Base-by-base conservation (phyloP, 1,284 basidiomycete species). In the Flammula alnicola region DNA sequence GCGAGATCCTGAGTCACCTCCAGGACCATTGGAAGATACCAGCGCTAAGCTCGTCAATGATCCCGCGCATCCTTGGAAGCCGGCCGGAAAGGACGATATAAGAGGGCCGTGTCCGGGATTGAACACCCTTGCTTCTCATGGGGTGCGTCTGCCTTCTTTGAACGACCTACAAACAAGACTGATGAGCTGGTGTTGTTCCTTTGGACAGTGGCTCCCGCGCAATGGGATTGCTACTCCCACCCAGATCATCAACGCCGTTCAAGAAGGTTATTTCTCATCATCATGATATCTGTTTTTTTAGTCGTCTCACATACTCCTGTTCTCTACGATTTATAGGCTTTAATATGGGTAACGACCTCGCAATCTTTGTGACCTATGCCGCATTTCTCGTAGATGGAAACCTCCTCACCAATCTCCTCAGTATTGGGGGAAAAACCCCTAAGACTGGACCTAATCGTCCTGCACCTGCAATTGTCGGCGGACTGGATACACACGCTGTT, bases 41-140 rank as follows among this genome's bases (percentile, higher is more conserved):
- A 48, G 49, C n/a, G 44, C 56, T 8, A 60, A 58, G 30, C 47
- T 60, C 3, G 57, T 60, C 30, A 52, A 60, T 26, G 59, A 60
- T 45, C 23, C 22, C 4, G 35, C 12, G 4, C 59, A 60, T 39
- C 59, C 54, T 2, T 60, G 48, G 50, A 39, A 52, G 23, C 40
- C 57, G n/a, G 41, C 44, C 4, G 26, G 30, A 17, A 30, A 32
- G 17, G 43, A 44, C 5, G 59, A 60, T 27, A 52, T 56, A 7
- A 51, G 58, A 23, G 58, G 58, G 9, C 58, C 58, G 3, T 60
- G 56, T 45, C 58, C 58, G 17, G 58, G 49, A 14, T 44, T 60
- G 20, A 60, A 60, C 37, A 54, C 58, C 8, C 49, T 57, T n/a
- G 56, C 54, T 12, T 44, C 44, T 38, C 51, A 53, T 49, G 31